Base-by-base conservation (phyloP, 2,329 filamentous ascomycete genomes). In the Polychaeton citri region DNA sequence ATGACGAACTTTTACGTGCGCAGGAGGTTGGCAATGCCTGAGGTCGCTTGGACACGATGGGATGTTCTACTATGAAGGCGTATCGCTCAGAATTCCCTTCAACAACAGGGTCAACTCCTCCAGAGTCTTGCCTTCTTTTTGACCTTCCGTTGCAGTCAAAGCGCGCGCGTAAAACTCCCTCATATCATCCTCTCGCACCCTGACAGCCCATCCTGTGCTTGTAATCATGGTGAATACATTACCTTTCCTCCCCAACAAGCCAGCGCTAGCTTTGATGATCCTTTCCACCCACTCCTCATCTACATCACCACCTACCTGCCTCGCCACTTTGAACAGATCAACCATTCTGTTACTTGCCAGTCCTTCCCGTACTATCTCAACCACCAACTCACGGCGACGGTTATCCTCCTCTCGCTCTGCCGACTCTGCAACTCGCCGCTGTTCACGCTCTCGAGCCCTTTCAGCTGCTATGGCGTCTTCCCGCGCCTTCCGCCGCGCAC, bases 391-490 rank as follows among this genome's bases (percentile, higher is more conserved):
- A 19, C 43, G 43, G 33, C 50, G 43, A n/a, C 59, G 43, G 4
- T 54, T 53, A 10, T 60, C 63, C 34, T 57, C 53, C 33, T 59
- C 57, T 5, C 50, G 38, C 38, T 62, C 62, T 41, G 42, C 46
- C 32, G 54, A 42, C 45, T 61, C 58, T 40, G 54, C 49, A 37
- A 60, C 55, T 43, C 60, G 55, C 42, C 49, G 46, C 38, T 45
- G 39, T 41, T 65, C 62, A 5, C 61, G 37, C 43, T 64, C 62
- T 35, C 48, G 49, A 15, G 58, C 44, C 45, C 60, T 56, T 33
- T 55, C 54, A 34, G 60, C 61, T 18, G 57, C 53, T 15, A 69
- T 55, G 40, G 55, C 55, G 21, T 59, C 55, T 40, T 68, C 66
- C 1, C 58, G 55, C 2, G 56, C 56, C 17, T 54, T 56, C 2